These are phyloP conservation scores for Cyberlindnera suaveolens DNA, from an alignment of 805 yeast genomes.

Conservation along the genomic window DNA sequence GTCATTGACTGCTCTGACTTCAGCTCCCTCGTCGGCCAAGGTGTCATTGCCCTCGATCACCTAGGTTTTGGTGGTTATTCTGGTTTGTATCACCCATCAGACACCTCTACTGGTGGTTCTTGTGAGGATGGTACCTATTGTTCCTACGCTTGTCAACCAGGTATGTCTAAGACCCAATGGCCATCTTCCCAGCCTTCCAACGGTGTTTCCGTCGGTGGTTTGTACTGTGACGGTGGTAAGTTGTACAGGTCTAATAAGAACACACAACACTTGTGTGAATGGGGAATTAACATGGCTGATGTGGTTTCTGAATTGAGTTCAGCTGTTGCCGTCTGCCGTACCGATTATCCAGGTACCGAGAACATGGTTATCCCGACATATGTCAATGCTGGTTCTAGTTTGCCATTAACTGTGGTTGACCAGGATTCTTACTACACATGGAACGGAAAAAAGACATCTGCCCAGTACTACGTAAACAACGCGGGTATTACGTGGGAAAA, in stretches of 20 bases:
- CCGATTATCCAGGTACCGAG: constrained; percentile 99
- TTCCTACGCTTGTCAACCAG: constrained; percentile 96
- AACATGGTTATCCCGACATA: constrained; percentile 95
- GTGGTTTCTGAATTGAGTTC: constrained; percentile 59
- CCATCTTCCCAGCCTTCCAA: constrained; percentile 78
- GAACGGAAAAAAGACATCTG: constrained; percentile 78
- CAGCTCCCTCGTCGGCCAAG: constrained; percentile 63
- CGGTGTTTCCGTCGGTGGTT: constrained; percentile 93
- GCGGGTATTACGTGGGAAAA: constrained; percentile 88
- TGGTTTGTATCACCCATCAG: constrained; percentile 50
- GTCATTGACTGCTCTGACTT: constrained; percentile 56
- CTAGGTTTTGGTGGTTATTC: constrained; percentile 81
- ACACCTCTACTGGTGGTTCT: constrained; percentile 52
- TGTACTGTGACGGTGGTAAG: constrained; percentile 75
- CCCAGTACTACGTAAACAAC: constrained; percentile 95
- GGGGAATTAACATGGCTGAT: constrained; percentile 71
- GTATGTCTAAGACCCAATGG: constrained; percentile 99
- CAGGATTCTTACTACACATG: constrained; percentile 72
- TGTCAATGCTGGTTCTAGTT: constrained; percentile 58
- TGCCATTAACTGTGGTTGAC: constrained; percentile 76
- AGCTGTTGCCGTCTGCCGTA: constrained; percentile 88
- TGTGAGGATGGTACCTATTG: constrained; percentile 92
- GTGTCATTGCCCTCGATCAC: constrained; percentile 71
- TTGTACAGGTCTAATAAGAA: constrained; percentile 72
- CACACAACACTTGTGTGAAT: constrained; percentile 68